A percentile compares a stretch with the other conserved stretches of the same genome.
These are phyloP conservation scores for Leavenworthia alabamica DNA, from an alignment of 345 rosid genomes.

Conservation along the genomic window DNA sequence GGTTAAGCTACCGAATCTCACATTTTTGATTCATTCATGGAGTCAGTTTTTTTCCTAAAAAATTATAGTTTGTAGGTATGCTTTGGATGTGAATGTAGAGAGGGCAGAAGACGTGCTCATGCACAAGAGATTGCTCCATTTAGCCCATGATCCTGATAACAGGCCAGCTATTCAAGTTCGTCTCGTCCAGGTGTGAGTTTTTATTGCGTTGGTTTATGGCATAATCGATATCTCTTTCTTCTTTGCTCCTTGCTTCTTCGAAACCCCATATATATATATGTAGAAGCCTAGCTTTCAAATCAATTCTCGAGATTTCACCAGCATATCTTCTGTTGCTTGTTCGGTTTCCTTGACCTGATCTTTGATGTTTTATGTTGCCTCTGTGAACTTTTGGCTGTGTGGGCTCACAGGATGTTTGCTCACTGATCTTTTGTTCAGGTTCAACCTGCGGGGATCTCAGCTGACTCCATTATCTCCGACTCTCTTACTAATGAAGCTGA, in stretches of 20 bases:
- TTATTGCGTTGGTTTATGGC: not conserved
- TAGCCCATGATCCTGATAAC: slow-evolving; percentile 24
- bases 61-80: slow-evolving; percentile 48
- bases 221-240: not conserved
- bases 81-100: slow-evolving; percentile 94
- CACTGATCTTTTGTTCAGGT: slow-evolving; percentile 51
- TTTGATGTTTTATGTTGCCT: slow-evolving; percentile 8
- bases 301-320: not conserved
- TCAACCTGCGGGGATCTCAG: slow-evolving; percentile 44
- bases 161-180: slow-evolving; percentile 35
- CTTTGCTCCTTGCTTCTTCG: not conserved
- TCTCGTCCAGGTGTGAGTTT: slow-evolving; percentile 64
- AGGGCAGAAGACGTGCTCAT: slow-evolving; percentile 91
- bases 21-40: not conserved
- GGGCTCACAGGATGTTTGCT: slow-evolving; percentile 30
- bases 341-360: slow-evolving; percentile 4
- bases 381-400: slow-evolving; percentile 5
- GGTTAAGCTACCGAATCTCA: not conserved
- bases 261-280: not conserved
- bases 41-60: not conserved
- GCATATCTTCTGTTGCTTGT: not conserved
- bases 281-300: not conserved
- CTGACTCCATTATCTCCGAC: slow-evolving; percentile 34
- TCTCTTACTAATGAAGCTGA: slow-evolving; percentile 25
- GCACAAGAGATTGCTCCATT: slow-evolving; percentile 43